These are phyloP conservation scores for Pichia sp. DNA, from an alignment of 1,139 yeast species.

Conservation along the genomic window DNA sequence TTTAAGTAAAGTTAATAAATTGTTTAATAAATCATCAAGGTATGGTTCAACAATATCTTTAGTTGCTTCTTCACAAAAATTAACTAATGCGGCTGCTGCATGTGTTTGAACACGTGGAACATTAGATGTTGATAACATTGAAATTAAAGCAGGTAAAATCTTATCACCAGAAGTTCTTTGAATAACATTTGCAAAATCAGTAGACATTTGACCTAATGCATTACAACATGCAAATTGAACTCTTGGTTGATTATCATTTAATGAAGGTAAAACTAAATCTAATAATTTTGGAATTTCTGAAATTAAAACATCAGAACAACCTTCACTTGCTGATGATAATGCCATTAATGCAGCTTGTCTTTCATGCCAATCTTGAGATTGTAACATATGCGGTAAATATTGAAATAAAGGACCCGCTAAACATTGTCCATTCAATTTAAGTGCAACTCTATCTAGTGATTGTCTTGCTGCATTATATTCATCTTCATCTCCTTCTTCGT, in stretches of 20 bases:
- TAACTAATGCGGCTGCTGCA: conserved; percentile 97
- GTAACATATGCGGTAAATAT: conserved; percentile 76
- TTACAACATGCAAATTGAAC: conserved; percentile 97
- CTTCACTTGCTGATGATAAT: conserved; percentile 93
- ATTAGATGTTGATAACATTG: conserved; percentile 45
- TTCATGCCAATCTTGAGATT: conserved; percentile 80
- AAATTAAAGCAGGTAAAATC: conserved; percentile 81
- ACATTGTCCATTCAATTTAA: conserved; percentile 75
- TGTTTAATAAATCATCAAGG: conserved; percentile 69
- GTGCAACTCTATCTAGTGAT: conserved; percentile 81
- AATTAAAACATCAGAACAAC: conserved; percentile 85
- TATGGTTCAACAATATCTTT: conserved; percentile 86
- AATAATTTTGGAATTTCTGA: conserved; percentile 75
- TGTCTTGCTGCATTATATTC: conserved; percentile 92
- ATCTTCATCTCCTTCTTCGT: conserved; percentile 70
- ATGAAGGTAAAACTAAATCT: conserved; percentile 76
- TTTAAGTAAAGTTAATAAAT: conserved; percentile 67
- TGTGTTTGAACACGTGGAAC: conserved; percentile 95
- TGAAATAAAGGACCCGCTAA: conserved; percentile 83
- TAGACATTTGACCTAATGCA: conserved; percentile 95
- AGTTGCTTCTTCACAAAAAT: conserved; percentile 87
- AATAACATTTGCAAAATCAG: conserved; percentile 87
- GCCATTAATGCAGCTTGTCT: conserved; percentile 98
- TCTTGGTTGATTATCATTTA: conserved; percentile 81
- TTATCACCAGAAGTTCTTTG: conserved; percentile 76